Base-by-base conservation (phyloP, 768 basidiomycete species). In the Kwoniella heveanensis region DNA sequence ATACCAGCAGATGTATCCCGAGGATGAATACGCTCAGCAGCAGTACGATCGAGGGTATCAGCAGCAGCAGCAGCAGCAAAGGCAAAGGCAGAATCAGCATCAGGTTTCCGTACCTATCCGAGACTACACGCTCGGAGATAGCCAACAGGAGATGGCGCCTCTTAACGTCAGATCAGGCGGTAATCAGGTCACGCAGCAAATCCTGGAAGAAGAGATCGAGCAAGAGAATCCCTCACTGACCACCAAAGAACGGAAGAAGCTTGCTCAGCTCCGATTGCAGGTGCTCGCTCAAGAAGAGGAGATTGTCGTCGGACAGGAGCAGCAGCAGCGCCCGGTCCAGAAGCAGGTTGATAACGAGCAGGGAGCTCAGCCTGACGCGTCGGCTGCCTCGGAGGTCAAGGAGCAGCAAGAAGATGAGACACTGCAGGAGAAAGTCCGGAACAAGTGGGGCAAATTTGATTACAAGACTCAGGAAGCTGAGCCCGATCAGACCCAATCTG, bases 161-260 rank as follows among this genome's bases (percentile, higher is more conserved):
- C 4, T 10, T 44, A 19, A 44, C 19, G 39, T 44, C 39, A 9
- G 39, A 19, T 10, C 10, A 17, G 39, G 17, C 17, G 39, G 39
- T 17, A 8, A 44, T 8, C 39, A 19, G 39, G 24, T 48, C 1
- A 29, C 26, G 21, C 57, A 46, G 39, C 12, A 26, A 12, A 22
- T 17, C 13, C 6, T 58, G 6, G 57, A 58, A 50, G 48, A 48
- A 30, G 57, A 58, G 47, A 49, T 58, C 8, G 17, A n/a, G 25
- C 48, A 32, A 50, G 57, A 58, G 29, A 58, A 58, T 58, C 57
- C 57, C 19, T 24, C 37, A 12, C 17, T 50, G 15, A 30, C 27
- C 6, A 24, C 29, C 21, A 30, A 10, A 10, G 51, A 60, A 21
- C 27, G 59, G n/a, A 32, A 26, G 27, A 37, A 60, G 24, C n/a